A percentile compares a stretch with the other conserved stretches of the same genome.
Conservation (phyloP, 495 filamentous ascomycete species). For the Xylaria palmicola region DNA sequence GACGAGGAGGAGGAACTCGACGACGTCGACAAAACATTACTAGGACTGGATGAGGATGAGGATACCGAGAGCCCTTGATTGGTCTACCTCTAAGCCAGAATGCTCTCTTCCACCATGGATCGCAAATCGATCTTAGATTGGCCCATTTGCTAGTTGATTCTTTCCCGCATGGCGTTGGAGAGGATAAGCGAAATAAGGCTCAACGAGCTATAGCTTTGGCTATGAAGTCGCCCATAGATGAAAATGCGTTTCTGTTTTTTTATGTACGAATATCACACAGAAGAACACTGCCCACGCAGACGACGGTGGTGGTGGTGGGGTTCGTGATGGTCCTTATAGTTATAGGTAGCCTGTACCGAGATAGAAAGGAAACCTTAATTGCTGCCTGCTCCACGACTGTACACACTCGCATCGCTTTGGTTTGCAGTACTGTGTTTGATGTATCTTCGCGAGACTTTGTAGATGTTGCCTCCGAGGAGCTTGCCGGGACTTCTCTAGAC, state of each 20-base stretch:
- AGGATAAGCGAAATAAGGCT: not conserved
- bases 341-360: not conserved
- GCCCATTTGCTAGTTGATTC: not conserved
- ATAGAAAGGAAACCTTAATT: conserved; percentile 8
- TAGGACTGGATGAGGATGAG: conserved; percentile 46
- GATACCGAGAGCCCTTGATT: conserved; percentile 26
- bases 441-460: too few relatives aligned
- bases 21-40: conserved; percentile 50
- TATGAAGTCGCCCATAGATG: not conserved
- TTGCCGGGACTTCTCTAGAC: too few relatives aligned
- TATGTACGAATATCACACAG: conserved; percentile 1
- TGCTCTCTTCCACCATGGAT: not conserved
- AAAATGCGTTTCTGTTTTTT: not conserved
- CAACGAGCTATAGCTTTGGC: not conserved
- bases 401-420: not conserved
- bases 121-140: not conserved
- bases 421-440: not conserved
- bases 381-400: not conserved
- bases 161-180: conserved; percentile 10
- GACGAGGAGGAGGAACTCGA: conserved; percentile 52
- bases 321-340: not conserved
- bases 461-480: too few relatives aligned
- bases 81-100: not conserved
- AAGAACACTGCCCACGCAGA: conserved; percentile 3
- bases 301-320: not conserved